Evolutionary conservation across 352 stramenopile genomes (phyloP), one percentile per base, ranked within the genome.

Genomic region (Globisporangium iwayamae): DNA sequence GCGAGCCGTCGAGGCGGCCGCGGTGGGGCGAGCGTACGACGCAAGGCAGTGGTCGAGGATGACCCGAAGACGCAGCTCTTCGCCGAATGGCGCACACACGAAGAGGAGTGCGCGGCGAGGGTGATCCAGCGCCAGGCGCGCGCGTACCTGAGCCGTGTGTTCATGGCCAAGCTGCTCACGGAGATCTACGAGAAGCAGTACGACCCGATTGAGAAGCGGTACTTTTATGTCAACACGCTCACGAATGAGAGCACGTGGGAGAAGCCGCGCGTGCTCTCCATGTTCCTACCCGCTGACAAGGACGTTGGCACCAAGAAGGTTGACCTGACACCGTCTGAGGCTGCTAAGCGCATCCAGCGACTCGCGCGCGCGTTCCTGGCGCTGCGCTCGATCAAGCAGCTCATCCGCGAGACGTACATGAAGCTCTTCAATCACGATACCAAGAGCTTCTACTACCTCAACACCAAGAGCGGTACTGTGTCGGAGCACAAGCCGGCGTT

Each of bases 351-450:
- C 2, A 87, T 91, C 50, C 81, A 91, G 57, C 76, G 81, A 3
- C 39, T 73, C 1, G 73, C 47, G 3, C 69, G 81, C 7, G 73
- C 70, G 13, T 78, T 76, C 38, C 48, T 89, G 0, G 81, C 81
- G 10, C 65, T 67, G 39, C 66, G 61, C 11, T 58, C 65, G 1
- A 75, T 91, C 22, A 71, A 78, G 4, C 56, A 64, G 39, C 66
- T 89, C 34, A 69, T 91, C 5, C 75, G 76, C 9, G 81, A 91
- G 53, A 81, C 72, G 59, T 91, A 88, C 73, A 91, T 91, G 81
- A 89, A 89, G 72, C 79, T 91, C 11, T 87, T 89, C 55, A 74
- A 89, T 45, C 16, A 51, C 0, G 52, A 69, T 3, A 81, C 68
- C 9, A 61, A 73, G 50, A 81, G 75, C 5, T 91, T 87, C 51